Percentiles rank a stretch among this genome's conserved stretches.
Evolutionary conservation across 345 rosid species (phyloP).

Genomic region (Orychophragmus violaceus): DNA sequence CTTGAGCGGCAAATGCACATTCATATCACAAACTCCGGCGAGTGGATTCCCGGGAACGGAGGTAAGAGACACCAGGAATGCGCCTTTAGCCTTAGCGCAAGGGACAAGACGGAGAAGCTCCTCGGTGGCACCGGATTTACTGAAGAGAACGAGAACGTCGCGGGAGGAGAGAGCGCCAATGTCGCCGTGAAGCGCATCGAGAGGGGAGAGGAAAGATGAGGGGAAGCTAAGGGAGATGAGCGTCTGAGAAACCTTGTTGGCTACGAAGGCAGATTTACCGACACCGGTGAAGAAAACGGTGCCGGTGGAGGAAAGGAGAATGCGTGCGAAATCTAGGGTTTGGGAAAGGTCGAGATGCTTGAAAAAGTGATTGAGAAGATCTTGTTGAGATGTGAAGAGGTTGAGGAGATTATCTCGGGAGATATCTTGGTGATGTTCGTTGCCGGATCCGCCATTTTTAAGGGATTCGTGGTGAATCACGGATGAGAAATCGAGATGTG

Average conservation of each 20-base stretch:
- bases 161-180: conserved; percentile 54
- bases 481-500: not conserved
- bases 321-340: conserved; percentile 59
- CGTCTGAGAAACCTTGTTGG: conserved; percentile 88
- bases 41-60: conserved; percentile 71
- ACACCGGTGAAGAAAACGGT: conserved; percentile 89
- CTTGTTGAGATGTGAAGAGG: conserved; percentile 90
- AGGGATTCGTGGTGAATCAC: not conserved
- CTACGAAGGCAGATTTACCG: conserved; percentile 93
- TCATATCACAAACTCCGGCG: conserved; percentile 60
- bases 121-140: conserved; percentile 84
- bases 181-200: conserved; percentile 95
- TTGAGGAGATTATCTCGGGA: conserved; percentile 50
- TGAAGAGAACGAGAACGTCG: conserved; percentile 74
- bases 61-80: conserved; percentile 65
- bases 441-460: conserved; percentile 18
- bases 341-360: conserved; percentile 68
- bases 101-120: conserved; percentile 86
- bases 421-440: conserved; percentile 14
- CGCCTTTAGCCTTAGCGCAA: conserved; percentile 80
- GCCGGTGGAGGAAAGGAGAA: conserved; percentile 57
- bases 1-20: conserved; percentile 78
- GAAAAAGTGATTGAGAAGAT: conserved; percentile 89
- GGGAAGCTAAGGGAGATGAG: conserved; percentile 73
- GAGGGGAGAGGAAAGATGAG: conserved; percentile 71